A percentile compares a stretch with the other conserved stretches of the same genome.
Evolutionary conservation across 768 basidiomycete genomes (phyloP).

Genomic region (Lactarius evosmus): DNA sequence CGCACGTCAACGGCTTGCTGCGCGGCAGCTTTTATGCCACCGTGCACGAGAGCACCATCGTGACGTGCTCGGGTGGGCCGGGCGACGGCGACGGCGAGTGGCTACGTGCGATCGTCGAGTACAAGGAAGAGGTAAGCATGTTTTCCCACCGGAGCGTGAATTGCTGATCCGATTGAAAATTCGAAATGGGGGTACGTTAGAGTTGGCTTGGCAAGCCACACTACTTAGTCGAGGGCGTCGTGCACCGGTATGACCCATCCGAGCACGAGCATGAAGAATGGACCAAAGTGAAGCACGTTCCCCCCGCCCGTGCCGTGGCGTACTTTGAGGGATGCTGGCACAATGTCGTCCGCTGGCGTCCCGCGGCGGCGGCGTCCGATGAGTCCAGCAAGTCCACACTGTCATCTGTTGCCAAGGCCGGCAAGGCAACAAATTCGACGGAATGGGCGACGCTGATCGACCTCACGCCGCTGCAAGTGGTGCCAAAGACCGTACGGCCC

Average conservation of each 20-base stretch:
- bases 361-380: conserved; percentile 33
- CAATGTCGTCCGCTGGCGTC: conserved; percentile 76
- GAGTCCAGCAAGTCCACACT: neutral
- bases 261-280: conserved; percentile 63
- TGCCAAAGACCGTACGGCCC: conserved; percentile 85
- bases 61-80: conserved; percentile 73
- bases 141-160: neutral
- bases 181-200: conserved; percentile 33
- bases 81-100: conserved; percentile 46
- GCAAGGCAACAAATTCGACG: conserved; percentile 30
- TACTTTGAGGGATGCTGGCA: conserved; percentile 89
- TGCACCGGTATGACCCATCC: conserved; percentile 74
- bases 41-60: conserved; percentile 70
- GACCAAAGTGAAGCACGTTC: conserved; percentile 90
- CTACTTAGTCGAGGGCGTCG: conserved; percentile 82
- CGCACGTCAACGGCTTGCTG: conserved; percentile 87
- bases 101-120: conserved; percentile 83
- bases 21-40: conserved; percentile 92
- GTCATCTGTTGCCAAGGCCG: conserved; percentile 3
- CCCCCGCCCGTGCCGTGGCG: conserved; percentile 69
- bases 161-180: neutral
- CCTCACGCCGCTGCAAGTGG: conserved; percentile 58
- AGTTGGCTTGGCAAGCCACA: conserved; percentile 90
- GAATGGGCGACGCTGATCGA: conserved; percentile 75
- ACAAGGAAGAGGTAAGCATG: conserved; percentile 85